phyloP scores from a whole-genome alignment of 2,329 filamentous ascomycete genomes.

The Pochonia chlamydosporia region DNA sequence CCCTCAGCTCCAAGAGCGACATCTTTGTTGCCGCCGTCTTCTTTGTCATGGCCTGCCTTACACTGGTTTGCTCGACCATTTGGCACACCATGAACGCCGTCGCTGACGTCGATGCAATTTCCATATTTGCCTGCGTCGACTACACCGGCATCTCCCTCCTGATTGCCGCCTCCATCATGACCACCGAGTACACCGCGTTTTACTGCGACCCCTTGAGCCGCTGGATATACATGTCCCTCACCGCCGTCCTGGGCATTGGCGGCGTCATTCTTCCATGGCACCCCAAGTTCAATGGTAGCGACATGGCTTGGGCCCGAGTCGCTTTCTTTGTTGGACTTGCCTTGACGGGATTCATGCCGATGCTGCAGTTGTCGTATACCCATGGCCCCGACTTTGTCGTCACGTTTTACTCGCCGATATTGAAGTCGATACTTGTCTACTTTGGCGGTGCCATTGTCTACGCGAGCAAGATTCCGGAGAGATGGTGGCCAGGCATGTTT shows the following conservation, averaged over 20 bases:
- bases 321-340: conserved; percentile 86
- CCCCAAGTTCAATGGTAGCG: conserved; percentile 83
- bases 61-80: conserved; percentile 86
- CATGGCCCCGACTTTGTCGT: conserved; percentile 76
- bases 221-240: conserved; percentile 79
- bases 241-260: conserved; percentile 72
- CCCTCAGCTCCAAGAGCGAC: conserved; percentile 78
- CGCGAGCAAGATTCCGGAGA: conserved; percentile 85
- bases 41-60: conserved; percentile 94
- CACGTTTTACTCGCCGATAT: conserved; percentile 82
- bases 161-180: conserved; percentile 94
- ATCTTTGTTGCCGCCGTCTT: conserved; percentile 89
- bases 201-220: conserved; percentile 91
- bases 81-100: conserved; percentile 99
- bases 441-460: conserved; percentile 80
- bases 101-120: conserved; percentile 80
- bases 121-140: conserved; percentile 94
- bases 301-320: conserved; percentile 91
- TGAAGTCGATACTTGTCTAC: conserved; percentile 84
- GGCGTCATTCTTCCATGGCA: conserved; percentile 95
- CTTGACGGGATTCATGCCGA: conserved; percentile 81
- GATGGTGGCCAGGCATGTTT: conserved; percentile 88
- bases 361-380: conserved; percentile 74
- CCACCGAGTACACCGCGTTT: conserved; percentile 96
- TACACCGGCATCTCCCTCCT: conserved; percentile 96